phyloP scores from a whole-genome alignment of 2,329 filamentous ascomycete genomes.

The Aspergillus latus region DNA sequence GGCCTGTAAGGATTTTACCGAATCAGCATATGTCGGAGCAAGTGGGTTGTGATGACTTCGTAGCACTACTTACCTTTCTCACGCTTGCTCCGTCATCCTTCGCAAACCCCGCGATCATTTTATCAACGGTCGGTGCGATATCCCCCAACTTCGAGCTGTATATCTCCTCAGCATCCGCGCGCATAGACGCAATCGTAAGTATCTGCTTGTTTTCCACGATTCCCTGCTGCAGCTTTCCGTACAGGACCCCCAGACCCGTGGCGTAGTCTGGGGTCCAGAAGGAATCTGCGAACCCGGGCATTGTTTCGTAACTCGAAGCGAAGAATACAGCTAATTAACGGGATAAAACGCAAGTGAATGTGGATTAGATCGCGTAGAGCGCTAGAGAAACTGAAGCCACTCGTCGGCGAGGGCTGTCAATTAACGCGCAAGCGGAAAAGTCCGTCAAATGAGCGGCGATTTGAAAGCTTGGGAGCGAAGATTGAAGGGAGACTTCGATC shows the following conservation, averaged over 20 bases:
- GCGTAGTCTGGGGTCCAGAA: slow-evolving; percentile 99
- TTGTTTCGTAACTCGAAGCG: slow-evolving; percentile 46
- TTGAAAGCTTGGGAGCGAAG: background rate
- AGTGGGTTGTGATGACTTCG: background rate
- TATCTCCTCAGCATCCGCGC: slow-evolving; percentile 89
- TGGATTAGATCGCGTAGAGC: background rate
- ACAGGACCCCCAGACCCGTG: slow-evolving; percentile 89
- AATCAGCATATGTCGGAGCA: background rate
- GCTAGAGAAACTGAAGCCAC: background rate
- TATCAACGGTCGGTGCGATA: slow-evolving; percentile 79
- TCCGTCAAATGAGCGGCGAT: background rate
- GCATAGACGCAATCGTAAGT: slow-evolving; percentile 85
- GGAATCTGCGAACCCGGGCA: slow-evolving; percentile 89
- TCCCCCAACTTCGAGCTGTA: slow-evolving; percentile 80
- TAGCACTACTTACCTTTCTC: slow-evolving; percentile 67
- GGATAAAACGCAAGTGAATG: background rate
- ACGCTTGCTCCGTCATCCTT: slow-evolving; percentile 95
- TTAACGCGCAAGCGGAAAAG: slow-evolving; percentile 1
- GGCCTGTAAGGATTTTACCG: slow-evolving; percentile 57
- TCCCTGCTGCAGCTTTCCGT: slow-evolving; percentile 94
- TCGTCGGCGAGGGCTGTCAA: slow-evolving; percentile 2
- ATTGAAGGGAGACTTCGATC: slow-evolving; percentile 13
- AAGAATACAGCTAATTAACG: background rate
- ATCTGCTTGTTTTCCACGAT: slow-evolving; percentile 94
- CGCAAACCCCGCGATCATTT: slow-evolving; percentile 74